Evolutionary conservation across 1,139 yeast species (phyloP).

Genomic region (Lodderomyces jiufengensis): DNA sequence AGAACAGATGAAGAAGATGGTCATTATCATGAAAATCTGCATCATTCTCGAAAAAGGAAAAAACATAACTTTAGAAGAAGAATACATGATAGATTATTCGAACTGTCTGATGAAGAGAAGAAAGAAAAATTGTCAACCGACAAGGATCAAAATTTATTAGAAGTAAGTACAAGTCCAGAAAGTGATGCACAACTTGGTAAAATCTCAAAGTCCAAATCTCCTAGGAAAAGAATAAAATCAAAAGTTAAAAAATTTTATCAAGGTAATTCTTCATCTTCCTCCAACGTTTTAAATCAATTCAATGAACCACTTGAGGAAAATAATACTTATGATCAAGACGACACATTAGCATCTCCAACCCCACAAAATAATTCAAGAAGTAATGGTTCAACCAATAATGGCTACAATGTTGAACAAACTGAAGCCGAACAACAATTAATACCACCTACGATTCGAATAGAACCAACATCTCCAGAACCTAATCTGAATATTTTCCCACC

Average conservation of each 20-base stretch:
- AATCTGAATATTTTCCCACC: background rate
- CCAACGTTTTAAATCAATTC: slow-evolving; percentile 4
- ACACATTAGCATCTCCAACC: background rate
- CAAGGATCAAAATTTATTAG: background rate
- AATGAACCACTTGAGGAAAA: slow-evolving; percentile 4
- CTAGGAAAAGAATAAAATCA: slow-evolving; percentile 9
- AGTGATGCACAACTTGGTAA: slow-evolving; percentile 9
- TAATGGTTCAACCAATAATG: background rate
- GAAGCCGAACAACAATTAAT: slow-evolving; percentile 2
- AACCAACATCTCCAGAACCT: slow-evolving; percentile 5
- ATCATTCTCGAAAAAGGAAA: slow-evolving; percentile 1
- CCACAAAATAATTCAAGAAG: background rate
- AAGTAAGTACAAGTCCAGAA: slow-evolving; percentile 8
- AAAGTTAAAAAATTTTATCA: slow-evolving; percentile 13
- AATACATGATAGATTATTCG: slow-evolving; percentile 33
- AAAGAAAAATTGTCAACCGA: slow-evolving; percentile 1
- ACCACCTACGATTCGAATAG: slow-evolving; percentile 6
- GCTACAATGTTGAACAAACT: slow-evolving; percentile 4
- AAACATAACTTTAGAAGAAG: slow-evolving; percentile 12
- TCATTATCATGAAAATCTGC: background rate
- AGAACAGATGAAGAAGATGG: slow-evolving; percentile 2
- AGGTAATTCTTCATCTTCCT: slow-evolving; percentile 12
- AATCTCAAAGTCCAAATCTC: slow-evolving; percentile 12
- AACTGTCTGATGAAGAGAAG: slow-evolving; percentile 15
- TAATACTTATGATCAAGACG: background rate